These are phyloP conservation scores for Didymellaceae sp. DNA, from an alignment of 2,329 filamentous ascomycete genomes.

Conservation along the genomic window DNA sequence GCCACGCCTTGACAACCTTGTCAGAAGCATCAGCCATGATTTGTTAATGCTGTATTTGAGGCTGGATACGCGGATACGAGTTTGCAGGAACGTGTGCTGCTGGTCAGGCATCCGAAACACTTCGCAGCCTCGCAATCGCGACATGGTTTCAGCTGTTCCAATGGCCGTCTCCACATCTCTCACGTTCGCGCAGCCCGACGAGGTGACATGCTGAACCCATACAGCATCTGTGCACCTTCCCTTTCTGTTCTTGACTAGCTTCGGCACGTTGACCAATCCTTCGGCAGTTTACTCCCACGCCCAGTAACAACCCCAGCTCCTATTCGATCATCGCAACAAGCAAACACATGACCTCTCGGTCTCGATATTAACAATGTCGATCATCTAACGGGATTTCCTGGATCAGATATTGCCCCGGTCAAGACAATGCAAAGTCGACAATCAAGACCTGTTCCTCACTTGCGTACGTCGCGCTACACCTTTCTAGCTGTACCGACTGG, in stretches of 20 bases:
- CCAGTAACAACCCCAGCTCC: neutral
- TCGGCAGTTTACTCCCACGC: conserved; percentile 12
- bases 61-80: conserved; percentile 1
- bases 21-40: neutral
- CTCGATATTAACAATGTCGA: conserved; percentile 14
- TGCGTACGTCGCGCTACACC: neutral
- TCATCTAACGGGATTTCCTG: conserved; percentile 5
- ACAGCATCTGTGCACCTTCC: conserved; percentile 25
- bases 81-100: conserved; percentile 5
- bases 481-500: neutral
- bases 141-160: neutral
- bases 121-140: neutral
- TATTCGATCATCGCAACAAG: conserved; percentile 2
- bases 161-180: conserved; percentile 1
- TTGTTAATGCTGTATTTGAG: neutral
- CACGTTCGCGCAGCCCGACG: conserved; percentile 1
- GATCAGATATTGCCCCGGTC: conserved; percentile 7
- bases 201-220: neutral
- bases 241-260: conserved; percentile 22
- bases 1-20: neutral
- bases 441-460: neutral
- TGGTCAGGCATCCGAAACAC: neutral
- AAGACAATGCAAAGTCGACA: neutral
- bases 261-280: conserved; percentile 10
- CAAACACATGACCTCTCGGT: neutral